A percentile compares a stretch with the other conserved stretches of the same genome.
phyloP scores from a whole-genome alignment of 768 basidiomycete genomes.

The Termitomyces sp. region DNA sequence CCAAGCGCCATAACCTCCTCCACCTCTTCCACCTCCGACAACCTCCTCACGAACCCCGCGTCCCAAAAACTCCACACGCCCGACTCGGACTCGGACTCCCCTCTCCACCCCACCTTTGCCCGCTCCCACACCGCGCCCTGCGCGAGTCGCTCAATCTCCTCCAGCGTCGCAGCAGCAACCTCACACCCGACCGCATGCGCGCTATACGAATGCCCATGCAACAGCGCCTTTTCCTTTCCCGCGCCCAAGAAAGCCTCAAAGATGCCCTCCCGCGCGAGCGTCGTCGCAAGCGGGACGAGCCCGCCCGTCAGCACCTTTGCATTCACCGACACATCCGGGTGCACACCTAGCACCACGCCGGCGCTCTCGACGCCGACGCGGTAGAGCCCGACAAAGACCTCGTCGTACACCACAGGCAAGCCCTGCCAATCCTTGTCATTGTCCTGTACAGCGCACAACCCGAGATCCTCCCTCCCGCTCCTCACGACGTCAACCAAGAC shows the following conservation, averaged over 20 bases:
- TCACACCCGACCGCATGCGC: conserved; percentile 92
- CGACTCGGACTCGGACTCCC: not conserved
- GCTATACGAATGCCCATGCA: conserved; percentile 96
- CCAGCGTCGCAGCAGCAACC: conserved; percentile 78
- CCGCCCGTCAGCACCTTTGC: conserved; percentile 96
- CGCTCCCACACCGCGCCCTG: conserved; percentile 49
- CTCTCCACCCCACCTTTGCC: conserved; percentile 57
- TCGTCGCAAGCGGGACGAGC: conserved; percentile 79
- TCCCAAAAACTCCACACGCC: conserved; percentile 88
- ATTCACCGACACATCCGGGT: conserved; percentile 86
- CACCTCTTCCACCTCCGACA: conserved; percentile 55
- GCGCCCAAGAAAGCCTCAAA: conserved; percentile 75
- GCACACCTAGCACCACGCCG: conserved; percentile 57
- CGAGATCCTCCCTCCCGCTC: conserved; percentile 3
- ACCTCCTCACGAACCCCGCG: conserved; percentile 54
- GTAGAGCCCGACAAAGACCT: conserved; percentile 92
- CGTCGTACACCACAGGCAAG: conserved; percentile 91
- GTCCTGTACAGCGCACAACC: not conserved
- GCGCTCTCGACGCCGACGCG: conserved; percentile 73
- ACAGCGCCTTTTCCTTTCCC: conserved; percentile 75
- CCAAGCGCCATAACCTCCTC: conserved; percentile 84
- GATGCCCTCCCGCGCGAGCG: conserved; percentile 74
- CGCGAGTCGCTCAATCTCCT: conserved; percentile 50
- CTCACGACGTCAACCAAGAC: conserved; percentile 81
- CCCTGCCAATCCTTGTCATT: conserved; percentile 44